Evolutionary conservation across 169 alveolate species (phyloP).

Genomic region (Plasmodium malariae): DNA sequence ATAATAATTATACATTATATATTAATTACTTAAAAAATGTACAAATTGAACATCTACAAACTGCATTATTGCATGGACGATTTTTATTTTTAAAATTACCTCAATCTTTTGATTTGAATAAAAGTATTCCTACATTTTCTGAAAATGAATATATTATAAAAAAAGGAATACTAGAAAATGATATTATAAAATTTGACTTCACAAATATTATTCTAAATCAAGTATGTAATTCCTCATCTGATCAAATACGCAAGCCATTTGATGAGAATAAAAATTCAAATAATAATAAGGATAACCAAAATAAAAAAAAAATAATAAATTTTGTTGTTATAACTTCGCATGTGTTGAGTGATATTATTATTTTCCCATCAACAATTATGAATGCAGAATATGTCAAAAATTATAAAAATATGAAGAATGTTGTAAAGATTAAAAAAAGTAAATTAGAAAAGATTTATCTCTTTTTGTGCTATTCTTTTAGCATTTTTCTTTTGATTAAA

Average conservation of each 20-base stretch:
- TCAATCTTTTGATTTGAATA: slow-evolving; percentile 1
- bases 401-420: slow-evolving; percentile 41
- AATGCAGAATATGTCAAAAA: neutral
- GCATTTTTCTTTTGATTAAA: neutral
- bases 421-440: slow-evolving; percentile 53
- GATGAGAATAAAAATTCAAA: neutral
- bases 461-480: neutral
- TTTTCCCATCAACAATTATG: neutral
- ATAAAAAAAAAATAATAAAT: neutral
- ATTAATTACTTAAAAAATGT: slow-evolving; percentile 12
- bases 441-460: neutral
- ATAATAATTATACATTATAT: slow-evolving; percentile 18
- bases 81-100: slow-evolving; percentile 35
- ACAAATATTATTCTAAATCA: neutral
- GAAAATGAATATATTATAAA: slow-evolving; percentile 21
- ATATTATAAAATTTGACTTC: slow-evolving; percentile 22
- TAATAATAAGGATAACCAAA: slow-evolving; percentile 1
- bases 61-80: slow-evolving; percentile 7
- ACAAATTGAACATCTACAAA: neutral
- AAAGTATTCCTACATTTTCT: slow-evolving; percentile 20
- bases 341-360: slow-evolving; percentile 18
- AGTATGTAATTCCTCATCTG: no score
- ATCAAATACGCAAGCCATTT: neutral
- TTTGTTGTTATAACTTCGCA: slow-evolving; percentile 53
- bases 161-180: slow-evolving; percentile 61